Evolutionary conservation across 1,284 basidiomycete genomes (phyloP), one percentile per base, ranked within the genome.

Genomic region (Austropuccinia psidii): DNA sequence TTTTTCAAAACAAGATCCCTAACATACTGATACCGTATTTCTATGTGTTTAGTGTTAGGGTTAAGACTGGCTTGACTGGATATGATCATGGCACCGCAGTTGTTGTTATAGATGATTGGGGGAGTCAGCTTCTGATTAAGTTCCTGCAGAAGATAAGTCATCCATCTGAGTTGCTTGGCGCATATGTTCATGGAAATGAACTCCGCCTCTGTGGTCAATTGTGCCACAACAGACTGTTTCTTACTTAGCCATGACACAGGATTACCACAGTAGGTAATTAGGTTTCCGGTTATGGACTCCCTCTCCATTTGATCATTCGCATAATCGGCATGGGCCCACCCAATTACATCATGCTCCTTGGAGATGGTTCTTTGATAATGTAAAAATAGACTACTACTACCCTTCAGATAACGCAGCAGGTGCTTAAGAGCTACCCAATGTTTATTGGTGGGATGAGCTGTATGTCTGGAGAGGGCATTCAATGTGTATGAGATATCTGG

Each of bases 241-340:
- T 50, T 65, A 9, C 43, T 37, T 19, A 33, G n/a, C 62, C 62
- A 65, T 5, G 27, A 65, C 15, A 65, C 50, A 1, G 62, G 62
- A 65, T 49, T 65, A 4, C 45, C 62, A 50, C 47, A 65, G 5
- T 49, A 50, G 8, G 27, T 50, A 11, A 65, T 50, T 15, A 35
- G 15, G 35, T 65, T 49, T 9, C 62, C 47, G 8, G 27, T 21
- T 4, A 27, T 61, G 3, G 21, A 61, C 15, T 60, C 24, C 35
- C 45, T 61, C 5, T 19, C 15, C 4, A 39, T 15, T 24, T 29
- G 29, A 1, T 5, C 24, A 2, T 29, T 60, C 21, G 6, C n/a
- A 27, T 61, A 61, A 37, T 61, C 58, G 11, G 64, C 64, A 66
- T 66, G 19, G 15, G 64, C 64, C 64, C 64, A 66, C 1, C 64